Conservation (phyloP, 257 asterid genomes). For the Fraxinus anomala region DNA sequence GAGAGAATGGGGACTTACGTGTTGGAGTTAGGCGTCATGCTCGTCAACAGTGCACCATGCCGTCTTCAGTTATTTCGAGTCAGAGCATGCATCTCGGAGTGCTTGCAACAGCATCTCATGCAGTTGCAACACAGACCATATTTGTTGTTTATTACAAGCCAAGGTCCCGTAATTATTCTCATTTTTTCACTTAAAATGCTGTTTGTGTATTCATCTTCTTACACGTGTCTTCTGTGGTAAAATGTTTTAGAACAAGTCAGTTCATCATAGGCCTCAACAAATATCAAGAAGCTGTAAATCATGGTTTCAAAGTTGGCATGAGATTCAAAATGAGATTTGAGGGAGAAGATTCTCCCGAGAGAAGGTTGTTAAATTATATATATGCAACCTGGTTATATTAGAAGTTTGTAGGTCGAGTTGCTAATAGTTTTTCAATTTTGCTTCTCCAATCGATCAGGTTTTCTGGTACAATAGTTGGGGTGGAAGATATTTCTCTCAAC, state of each 20-base stretch:
- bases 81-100: constrained; percentile 64
- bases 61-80: constrained; percentile 58
- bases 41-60: constrained; percentile 48
- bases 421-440: neutral
- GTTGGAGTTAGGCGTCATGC: constrained; percentile 52
- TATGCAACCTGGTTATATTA: neutral
- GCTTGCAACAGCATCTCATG: constrained; percentile 64
- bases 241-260: constrained; percentile 43
- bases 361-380: constrained; percentile 33
- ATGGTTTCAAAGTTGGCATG: constrained; percentile 50
- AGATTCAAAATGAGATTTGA: constrained; percentile 59
- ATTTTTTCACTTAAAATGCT: neutral
- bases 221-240: neutral
- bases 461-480: constrained; percentile 51
- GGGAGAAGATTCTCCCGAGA: constrained; percentile 58
- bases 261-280: constrained; percentile 50
- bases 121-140: constrained; percentile 40
- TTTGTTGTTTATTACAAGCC: constrained; percentile 59
- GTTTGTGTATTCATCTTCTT: neutral
- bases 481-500: constrained; percentile 38
- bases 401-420: neutral
- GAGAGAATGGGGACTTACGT: constrained; percentile 48
- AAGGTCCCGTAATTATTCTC: constrained; percentile 29
- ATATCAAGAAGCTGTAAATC: constrained; percentile 40
- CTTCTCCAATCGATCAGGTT: constrained; percentile 25